phyloP scores from a whole-genome alignment of 495 filamentous ascomycete genomes.

The Astrothelium macrocarpum region DNA sequence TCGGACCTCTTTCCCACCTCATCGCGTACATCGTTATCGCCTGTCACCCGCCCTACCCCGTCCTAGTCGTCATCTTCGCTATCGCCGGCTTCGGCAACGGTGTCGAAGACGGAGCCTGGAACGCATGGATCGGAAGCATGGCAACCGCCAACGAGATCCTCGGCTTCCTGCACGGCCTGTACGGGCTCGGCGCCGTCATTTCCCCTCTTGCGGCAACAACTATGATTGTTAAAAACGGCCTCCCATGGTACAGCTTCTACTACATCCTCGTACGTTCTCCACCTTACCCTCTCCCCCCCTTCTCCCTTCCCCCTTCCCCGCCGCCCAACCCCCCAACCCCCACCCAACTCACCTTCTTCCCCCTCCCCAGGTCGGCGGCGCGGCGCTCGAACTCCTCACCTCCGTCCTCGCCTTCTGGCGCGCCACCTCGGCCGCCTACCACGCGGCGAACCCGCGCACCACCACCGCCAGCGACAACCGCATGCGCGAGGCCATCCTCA shows the following conservation, averaged over 20 bases:
- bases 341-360: neutral
- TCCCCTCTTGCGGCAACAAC: slow-evolving; percentile 49
- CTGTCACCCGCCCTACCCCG: slow-evolving; percentile 51
- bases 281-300: neutral
- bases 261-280: slow-evolving; percentile 47
- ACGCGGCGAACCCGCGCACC: slow-evolving; percentile 37
- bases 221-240: slow-evolving; percentile 40
- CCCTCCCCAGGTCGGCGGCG: slow-evolving; percentile 45
- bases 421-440: slow-evolving; percentile 53
- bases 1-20: slow-evolving; percentile 55
- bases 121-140: slow-evolving; percentile 56
- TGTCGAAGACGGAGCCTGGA: slow-evolving; percentile 54
- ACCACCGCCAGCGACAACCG: slow-evolving; percentile 39
- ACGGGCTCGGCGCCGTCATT: slow-evolving; percentile 49
- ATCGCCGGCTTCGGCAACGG: slow-evolving; percentile 57
- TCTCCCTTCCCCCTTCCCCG: neutral
- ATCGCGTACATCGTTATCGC: slow-evolving; percentile 52
- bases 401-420: slow-evolving; percentile 56
- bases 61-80: slow-evolving; percentile 47
- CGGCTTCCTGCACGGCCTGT: slow-evolving; percentile 49
- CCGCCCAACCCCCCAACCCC: too few relatives aligned
- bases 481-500: slow-evolving; percentile 47
- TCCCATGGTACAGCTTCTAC: slow-evolving; percentile 52
- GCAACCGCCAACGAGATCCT: slow-evolving; percentile 51
- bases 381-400: slow-evolving; percentile 49